Evolutionary conservation across 2,329 filamentous ascomycete genomes (phyloP).

Genomic region (Diaporthe vexans): DNA sequence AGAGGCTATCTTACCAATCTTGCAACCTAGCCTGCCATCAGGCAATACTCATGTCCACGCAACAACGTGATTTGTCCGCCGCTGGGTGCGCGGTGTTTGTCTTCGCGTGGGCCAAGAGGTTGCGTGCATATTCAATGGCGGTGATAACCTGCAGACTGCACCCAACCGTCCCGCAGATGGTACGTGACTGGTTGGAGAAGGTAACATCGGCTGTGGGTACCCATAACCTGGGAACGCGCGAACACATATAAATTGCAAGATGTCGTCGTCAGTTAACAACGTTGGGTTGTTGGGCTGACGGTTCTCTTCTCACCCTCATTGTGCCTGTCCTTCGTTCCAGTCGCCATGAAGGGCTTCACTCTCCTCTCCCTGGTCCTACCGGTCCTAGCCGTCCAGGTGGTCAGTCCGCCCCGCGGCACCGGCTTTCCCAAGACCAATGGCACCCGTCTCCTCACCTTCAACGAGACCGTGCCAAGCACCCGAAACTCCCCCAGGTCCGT

Average conservation of each 20-base stretch:
- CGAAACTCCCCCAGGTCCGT: slow-evolving; percentile 4
- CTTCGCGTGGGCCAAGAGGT: slow-evolving; percentile 24
- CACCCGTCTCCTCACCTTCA: slow-evolving; percentile 25
- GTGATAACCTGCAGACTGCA: slow-evolving; percentile 14
- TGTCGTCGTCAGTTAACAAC: neutral
- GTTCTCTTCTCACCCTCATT: neutral
- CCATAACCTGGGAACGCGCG: neutral
- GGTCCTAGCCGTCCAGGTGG: neutral
- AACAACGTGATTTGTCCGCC: slow-evolving; percentile 16
- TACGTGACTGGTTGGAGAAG: slow-evolving; percentile 28
- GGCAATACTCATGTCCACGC: neutral
- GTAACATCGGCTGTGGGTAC: slow-evolving; percentile 17
- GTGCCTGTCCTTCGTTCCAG: slow-evolving; percentile 5
- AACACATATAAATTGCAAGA: neutral
- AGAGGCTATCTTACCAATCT: slow-evolving; percentile 11
- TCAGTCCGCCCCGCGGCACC: neutral
- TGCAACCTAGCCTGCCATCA: no score
- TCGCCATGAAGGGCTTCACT: slow-evolving; percentile 18
- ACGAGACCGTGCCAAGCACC: slow-evolving; percentile 21
- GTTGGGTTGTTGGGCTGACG: no score
- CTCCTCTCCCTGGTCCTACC: slow-evolving; percentile 1
- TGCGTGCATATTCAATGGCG: slow-evolving; percentile 5
- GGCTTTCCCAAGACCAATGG: slow-evolving; percentile 27
- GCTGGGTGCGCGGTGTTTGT: neutral
- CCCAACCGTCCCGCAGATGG: slow-evolving; percentile 7